These are phyloP conservation scores for Claviceps fusiformis DNA, from an alignment of 2,329 filamentous ascomycete species.

Conservation along the genomic window DNA sequence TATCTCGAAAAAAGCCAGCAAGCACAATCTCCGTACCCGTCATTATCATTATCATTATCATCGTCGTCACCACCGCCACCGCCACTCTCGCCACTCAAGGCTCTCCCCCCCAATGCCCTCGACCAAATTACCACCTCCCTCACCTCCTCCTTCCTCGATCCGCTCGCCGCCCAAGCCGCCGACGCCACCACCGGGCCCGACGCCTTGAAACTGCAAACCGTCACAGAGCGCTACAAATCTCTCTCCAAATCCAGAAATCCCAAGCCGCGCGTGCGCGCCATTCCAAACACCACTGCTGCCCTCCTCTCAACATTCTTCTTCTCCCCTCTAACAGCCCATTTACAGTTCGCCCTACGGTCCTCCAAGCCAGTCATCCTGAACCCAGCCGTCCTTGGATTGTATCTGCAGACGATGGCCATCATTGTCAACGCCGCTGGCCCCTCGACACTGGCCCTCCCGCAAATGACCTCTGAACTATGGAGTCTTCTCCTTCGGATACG, in stretches of 20 bases:
- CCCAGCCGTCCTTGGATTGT: conserved; percentile 62
- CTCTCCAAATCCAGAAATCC: conserved; percentile 13
- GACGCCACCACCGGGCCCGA: conserved; percentile 69
- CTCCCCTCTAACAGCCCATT: conserved; percentile 70
- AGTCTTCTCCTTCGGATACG: conserved; percentile 62
- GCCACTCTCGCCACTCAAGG: conserved; percentile 24
- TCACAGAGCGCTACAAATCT: conserved; percentile 47
- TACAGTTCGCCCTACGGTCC: conserved; percentile 48
- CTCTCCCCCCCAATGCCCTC: conserved; percentile 45
- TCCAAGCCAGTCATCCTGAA: conserved; percentile 52
- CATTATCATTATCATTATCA: not conserved
- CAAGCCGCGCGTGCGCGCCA: conserved; percentile 36
- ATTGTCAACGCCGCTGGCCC: conserved; percentile 74
- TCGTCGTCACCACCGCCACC: not conserved
- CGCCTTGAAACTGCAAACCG: conserved; percentile 76
- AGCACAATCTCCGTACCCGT: conserved; percentile 10
- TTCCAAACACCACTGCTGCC: conserved; percentile 65
- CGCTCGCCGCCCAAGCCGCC: conserved; percentile 68
- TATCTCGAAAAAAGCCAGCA: conserved; percentile 35
- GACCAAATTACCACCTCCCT: conserved; percentile 55
- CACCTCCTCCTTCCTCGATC: conserved; percentile 61
- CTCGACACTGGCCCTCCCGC: conserved; percentile 58
- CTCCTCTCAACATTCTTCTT: conserved; percentile 70
- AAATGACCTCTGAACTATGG: conserved; percentile 77
- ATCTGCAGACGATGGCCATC: conserved; percentile 74